These are phyloP conservation scores for Phytophthora hybrid DNA, from an alignment of 352 stramenopile genomes.

Conservation along the genomic window DNA sequence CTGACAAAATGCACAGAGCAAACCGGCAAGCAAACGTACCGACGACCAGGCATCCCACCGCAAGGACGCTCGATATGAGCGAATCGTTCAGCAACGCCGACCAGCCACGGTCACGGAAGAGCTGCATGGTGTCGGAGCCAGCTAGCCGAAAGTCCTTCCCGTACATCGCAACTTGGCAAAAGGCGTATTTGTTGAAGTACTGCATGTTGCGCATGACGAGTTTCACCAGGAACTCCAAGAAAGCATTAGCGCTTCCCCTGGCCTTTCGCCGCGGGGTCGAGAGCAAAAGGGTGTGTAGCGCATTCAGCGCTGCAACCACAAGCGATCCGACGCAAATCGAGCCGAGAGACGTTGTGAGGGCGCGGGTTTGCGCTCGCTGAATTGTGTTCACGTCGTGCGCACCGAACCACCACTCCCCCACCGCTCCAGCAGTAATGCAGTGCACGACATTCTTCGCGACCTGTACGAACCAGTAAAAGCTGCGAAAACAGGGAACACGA, in stretches of 20 bases:
- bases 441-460: conserved; percentile 88
- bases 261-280: conserved; percentile 73
- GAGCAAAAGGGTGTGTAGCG: conserved; percentile 73
- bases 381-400: conserved; percentile 78
- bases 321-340: conserved; percentile 89
- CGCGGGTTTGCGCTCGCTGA: conserved; percentile 67
- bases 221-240: conserved; percentile 82
- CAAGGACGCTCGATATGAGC: conserved; percentile 81
- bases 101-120: conserved; percentile 87
- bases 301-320: conserved; percentile 72
- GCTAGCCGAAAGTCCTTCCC: conserved; percentile 83
- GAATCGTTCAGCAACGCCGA: conserved; percentile 82
- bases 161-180: conserved; percentile 89
- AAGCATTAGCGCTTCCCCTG: conserved; percentile 74
- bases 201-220: conserved; percentile 78
- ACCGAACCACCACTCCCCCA: conserved; percentile 90
- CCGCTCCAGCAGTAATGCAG: conserved; percentile 78
- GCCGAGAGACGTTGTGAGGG: conserved; percentile 78
- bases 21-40: conserved; percentile 47
- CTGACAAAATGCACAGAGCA: conserved; percentile 3
- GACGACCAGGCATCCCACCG: conserved; percentile 78
- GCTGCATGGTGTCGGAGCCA: conserved; percentile 77
- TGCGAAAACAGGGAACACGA: conserved; percentile 21
- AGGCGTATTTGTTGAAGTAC: conserved; percentile 91
- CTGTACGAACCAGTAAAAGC: conserved; percentile 88